A percentile compares a stretch with the other conserved stretches of the same genome.
Evolutionary conservation across 2,329 filamentous ascomycete genomes (phyloP).

Genomic region (Ophiocordyceps camponoti-leonardi): DNA sequence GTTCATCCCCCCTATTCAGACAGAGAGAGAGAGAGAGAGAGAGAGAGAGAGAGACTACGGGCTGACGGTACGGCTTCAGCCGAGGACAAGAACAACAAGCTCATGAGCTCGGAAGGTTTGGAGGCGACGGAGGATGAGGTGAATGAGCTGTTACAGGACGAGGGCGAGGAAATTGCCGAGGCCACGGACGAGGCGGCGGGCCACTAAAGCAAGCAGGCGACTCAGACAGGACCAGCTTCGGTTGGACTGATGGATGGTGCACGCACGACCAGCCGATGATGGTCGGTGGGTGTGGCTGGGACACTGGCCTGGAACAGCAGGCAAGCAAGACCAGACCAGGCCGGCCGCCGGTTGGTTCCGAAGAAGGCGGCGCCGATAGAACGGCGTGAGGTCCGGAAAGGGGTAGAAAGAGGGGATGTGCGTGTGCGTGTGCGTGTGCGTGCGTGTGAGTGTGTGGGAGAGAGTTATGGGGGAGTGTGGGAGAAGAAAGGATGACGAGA

Average conservation of each 20-base stretch:
- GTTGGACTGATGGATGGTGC: background rate
- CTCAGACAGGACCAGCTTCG: background rate
- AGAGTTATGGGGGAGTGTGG: background rate
- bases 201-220: background rate
- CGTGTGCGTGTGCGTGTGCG: background rate
- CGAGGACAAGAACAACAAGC: slow-evolving; percentile 48
- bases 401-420: background rate
- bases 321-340: background rate
- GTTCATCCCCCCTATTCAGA: background rate
- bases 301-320: background rate
- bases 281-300: background rate
- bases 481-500: background rate
- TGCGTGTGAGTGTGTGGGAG: background rate
- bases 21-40: too few relatives aligned
- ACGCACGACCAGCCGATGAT: background rate
- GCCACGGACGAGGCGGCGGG: slow-evolving; percentile 5
- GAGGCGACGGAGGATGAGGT: slow-evolving; percentile 48
- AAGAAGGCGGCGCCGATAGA: background rate
- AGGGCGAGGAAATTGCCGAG: slow-evolving; percentile 16
- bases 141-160: slow-evolving; percentile 30
- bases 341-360: background rate
- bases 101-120: slow-evolving; percentile 50
- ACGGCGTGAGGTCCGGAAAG: background rate
- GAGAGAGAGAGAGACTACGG: background rate
- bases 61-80: slow-evolving; percentile 22